phyloP scores from a whole-genome alignment of 192 early-diverging fungal genomes.

The Rhizoclosmatium sp. region DNA sequence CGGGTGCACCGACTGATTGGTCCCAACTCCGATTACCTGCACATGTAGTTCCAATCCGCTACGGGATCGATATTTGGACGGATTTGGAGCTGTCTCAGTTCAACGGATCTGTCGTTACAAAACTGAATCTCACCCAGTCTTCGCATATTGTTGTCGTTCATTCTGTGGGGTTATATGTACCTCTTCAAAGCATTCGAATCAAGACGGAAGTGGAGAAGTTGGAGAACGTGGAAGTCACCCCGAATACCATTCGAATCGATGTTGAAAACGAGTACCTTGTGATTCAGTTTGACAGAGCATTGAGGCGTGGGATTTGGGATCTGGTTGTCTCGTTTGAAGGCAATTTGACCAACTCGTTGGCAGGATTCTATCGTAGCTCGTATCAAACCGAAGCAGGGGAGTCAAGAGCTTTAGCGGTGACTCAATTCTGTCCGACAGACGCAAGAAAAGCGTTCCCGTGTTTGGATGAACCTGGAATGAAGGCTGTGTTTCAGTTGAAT shows the following conservation, averaged over 20 bases:
- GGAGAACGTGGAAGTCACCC: background rate
- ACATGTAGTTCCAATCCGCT: background rate
- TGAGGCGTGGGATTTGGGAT: slow-evolving; percentile 23
- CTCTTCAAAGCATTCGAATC: background rate
- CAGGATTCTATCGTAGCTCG: slow-evolving; percentile 83
- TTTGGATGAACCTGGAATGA: slow-evolving; percentile 85
- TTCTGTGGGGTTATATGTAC: background rate
- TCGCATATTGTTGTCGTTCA: slow-evolving; percentile 13
- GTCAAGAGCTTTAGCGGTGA: slow-evolving; percentile 73
- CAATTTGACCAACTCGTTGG: slow-evolving; percentile 62
- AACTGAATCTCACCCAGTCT: background rate
- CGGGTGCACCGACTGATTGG: background rate
- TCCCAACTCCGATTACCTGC: background rate
- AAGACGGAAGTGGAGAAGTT: background rate
- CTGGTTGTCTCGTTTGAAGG: slow-evolving; percentile 37
- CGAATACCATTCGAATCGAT: background rate
- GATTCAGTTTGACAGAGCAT: background rate
- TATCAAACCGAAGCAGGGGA: slow-evolving; percentile 59
- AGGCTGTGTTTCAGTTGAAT: slow-evolving; percentile 89
- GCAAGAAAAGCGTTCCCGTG: slow-evolving; percentile 87
- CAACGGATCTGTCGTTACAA: slow-evolving; percentile 1
- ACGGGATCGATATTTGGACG: background rate
- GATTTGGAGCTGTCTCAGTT: background rate
- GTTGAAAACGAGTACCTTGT: slow-evolving; percentile 23
- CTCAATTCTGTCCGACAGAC: slow-evolving; percentile 90